Percentiles rank a stretch among this genome's conserved stretches.
Conservation (phyloP, 2,329 filamentous ascomycete species). For the Aspergillus sp. region DNA sequence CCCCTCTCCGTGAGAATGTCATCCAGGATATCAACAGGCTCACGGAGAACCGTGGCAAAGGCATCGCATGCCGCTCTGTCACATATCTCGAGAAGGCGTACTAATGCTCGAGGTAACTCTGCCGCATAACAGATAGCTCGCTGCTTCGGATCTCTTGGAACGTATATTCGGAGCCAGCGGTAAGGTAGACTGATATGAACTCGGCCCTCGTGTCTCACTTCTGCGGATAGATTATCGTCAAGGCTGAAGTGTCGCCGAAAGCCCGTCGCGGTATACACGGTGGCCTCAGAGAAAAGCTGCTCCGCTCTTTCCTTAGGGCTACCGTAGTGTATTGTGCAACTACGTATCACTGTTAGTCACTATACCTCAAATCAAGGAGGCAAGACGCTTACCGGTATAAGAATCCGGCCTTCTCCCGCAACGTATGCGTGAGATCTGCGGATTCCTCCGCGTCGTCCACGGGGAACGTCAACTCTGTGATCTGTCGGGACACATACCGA, state of each 20-base stretch:
- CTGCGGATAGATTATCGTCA: background rate
- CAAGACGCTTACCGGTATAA: background rate
- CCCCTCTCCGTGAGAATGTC: background rate
- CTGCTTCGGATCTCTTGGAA: background rate
- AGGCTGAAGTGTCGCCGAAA: background rate
- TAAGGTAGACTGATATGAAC: background rate
- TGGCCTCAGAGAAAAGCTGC: background rate
- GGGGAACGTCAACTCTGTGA: background rate
- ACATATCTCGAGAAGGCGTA: background rate
- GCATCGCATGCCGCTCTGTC: background rate
- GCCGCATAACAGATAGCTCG: constrained; percentile 5
- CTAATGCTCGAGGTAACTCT: background rate
- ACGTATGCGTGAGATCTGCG: background rate
- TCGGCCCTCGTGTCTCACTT: background rate
- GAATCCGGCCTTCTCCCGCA: background rate
- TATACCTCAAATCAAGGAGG: background rate
- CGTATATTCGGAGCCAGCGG: background rate
- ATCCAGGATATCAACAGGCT: background rate
- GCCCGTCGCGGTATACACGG: background rate
- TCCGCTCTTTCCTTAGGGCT: background rate
- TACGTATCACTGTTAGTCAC: background rate
- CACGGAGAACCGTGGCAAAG: constrained; percentile 2
- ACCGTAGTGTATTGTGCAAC: background rate
- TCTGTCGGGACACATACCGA: background rate
- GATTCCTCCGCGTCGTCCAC: background rate